Evolutionary conservation across 2,329 filamentous ascomycete genomes (phyloP), one percentile per base, ranked within the genome.

Genomic region (Xylaria sp.): DNA sequence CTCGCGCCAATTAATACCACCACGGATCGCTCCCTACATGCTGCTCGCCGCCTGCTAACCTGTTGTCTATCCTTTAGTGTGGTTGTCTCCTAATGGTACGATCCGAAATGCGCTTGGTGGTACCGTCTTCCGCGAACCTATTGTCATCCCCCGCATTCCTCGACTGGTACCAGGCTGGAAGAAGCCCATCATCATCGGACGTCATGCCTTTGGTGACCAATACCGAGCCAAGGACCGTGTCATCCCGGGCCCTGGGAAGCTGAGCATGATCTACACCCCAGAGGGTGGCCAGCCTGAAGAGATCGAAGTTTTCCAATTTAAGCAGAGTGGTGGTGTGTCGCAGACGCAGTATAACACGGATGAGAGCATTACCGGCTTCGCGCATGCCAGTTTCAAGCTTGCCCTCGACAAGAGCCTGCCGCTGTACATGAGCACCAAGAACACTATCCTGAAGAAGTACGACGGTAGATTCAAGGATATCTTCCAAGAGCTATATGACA

Each of bases 371-470:
- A 84, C 86, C 63, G 96, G 96, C 70, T 99, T 99, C 78, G 96
- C 96, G 65, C 96, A 98, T 80, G 92, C 96, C 71, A 94, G 91
- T 75, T 98, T 99, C 90, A 97, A 97, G 90, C 89, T 97, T 74
- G 95, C 96, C 39, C 84, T 98, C 53, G 86, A 89, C 81, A 96
- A 97, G 88, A 86, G 86, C 72, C 85, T 97, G 73, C 96, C 96
- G n/a, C 86, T 99, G 77, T 99, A 98, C 87, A 97, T 98, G 95
- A 97, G 93, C 88, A 99, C 96, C 83, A 99, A 99, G 91, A 98
- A 98, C 88, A 99, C 96, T 75, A 99, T 99, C 76, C 86, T 99
- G 75, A 99, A 99, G 88, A 95, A 94, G 82, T 99, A 99, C 84
- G 96, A 99, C 79, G 96, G 96, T 61, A 89, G 93, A 76, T 99